Evolutionary conservation across 2,329 filamentous ascomycete genomes (phyloP).

Genomic region (Sporothrix luriei): DNA sequence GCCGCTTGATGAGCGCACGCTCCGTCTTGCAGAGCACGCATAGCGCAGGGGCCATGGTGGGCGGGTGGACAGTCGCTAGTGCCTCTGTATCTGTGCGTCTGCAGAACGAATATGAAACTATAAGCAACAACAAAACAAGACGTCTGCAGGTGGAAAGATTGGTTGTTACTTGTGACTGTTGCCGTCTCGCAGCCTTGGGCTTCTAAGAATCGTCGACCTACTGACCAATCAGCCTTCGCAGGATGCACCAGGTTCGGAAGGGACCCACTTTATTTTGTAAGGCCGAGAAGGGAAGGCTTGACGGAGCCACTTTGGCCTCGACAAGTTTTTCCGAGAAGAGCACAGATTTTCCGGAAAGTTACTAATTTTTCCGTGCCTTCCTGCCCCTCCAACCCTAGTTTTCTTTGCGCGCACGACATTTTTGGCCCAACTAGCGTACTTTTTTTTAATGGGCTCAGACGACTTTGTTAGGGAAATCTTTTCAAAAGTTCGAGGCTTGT

Average conservation of each 20-base stretch:
- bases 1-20: conserved; percentile 85
- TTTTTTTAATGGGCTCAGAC: conserved; percentile 11
- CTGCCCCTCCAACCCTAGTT: conserved; percentile 36
- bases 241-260: background rate
- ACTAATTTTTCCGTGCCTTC: conserved; percentile 27
- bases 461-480: conserved; percentile 24
- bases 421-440: conserved; percentile 27
- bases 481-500: conserved; percentile 7
- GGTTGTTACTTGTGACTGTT: background rate
- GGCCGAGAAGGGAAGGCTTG: background rate
- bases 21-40: conserved; percentile 76
- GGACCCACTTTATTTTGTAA: conserved; percentile 24
- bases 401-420: conserved; percentile 32
- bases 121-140: background rate
- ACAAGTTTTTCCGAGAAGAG: background rate
- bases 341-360: background rate
- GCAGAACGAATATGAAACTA: background rate
- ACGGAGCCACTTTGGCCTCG: background rate
- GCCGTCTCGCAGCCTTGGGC: conserved; percentile 31
- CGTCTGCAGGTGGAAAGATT: too few relatives aligned
- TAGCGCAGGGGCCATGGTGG: conserved; percentile 71
- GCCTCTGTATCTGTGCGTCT: background rate
- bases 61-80: too few relatives aligned
- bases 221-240: conserved; percentile 29
- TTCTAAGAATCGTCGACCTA: background rate